phyloP scores from a whole-genome alignment of 352 stramenopile genomes.

The Phytophthora ohioensis region DNA sequence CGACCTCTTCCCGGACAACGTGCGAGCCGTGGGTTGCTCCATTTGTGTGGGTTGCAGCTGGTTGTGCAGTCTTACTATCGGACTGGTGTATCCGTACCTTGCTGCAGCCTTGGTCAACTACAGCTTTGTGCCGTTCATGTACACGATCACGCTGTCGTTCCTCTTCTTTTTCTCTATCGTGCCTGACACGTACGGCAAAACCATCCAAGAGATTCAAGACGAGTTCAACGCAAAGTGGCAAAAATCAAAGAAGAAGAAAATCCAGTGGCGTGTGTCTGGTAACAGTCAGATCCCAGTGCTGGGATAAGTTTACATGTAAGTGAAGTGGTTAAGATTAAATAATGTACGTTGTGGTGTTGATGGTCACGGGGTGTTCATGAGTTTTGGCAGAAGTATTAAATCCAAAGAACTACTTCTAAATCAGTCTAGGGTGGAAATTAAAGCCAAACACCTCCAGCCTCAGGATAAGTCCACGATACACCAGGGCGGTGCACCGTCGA shows the following conservation, averaged over 20 bases:
- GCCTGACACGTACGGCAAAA: slow-evolving; percentile 72
- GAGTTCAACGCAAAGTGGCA: slow-evolving; percentile 43
- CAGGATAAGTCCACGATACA: too few species aligned
- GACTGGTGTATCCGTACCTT: slow-evolving; percentile 64
- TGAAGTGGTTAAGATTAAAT: slow-evolving; percentile 13
- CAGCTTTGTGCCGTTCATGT: slow-evolving; percentile 65
- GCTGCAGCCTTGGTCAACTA: slow-evolving; percentile 48
- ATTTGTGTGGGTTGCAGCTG: slow-evolving; percentile 61
- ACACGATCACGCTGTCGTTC: slow-evolving; percentile 51
- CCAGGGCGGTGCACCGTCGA: too few species aligned
- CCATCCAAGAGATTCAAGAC: slow-evolving; percentile 66
- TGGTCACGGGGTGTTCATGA: too few species aligned
- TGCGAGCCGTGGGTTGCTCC: slow-evolving; percentile 49
- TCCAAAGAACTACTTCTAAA: too few species aligned
- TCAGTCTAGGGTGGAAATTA: too few species aligned
- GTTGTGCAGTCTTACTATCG: slow-evolving; percentile 56
- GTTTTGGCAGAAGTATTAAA: too few species aligned
- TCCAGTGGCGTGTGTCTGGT: slow-evolving; percentile 19
- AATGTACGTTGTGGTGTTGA: background rate
- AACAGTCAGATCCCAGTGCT: slow-evolving; percentile 32
- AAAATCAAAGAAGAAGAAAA: slow-evolving; percentile 22
- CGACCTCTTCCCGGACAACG: slow-evolving; percentile 64
- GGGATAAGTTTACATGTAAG: slow-evolving; percentile 14
- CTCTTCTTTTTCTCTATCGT: slow-evolving; percentile 53
- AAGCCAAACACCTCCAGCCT: too few species aligned